A percentile compares a stretch with the other conserved stretches of the same genome.
Conservation (phyloP, 441 rosid species). For the Rhodomyrtus psidioides region DNA sequence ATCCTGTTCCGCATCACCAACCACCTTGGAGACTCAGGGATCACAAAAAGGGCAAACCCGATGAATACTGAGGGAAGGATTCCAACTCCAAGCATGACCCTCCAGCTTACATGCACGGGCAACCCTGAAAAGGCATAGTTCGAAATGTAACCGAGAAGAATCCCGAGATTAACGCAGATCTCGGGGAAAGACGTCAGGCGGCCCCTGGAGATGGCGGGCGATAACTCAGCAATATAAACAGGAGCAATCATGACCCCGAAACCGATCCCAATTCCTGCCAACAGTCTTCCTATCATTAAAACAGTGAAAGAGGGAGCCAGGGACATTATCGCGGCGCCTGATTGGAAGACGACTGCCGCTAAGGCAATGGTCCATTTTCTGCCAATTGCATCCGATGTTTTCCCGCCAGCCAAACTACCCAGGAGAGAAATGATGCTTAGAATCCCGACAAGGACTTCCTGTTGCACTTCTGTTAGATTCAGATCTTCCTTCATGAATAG, state of each 20-base stretch:
- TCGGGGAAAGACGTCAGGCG: constrained; percentile 42
- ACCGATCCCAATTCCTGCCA: constrained; percentile 7
- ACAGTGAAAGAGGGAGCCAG: constrained; percentile 3
- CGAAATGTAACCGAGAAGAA: constrained; percentile 36
- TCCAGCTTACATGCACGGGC: constrained; percentile 23
- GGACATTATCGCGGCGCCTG: background rate
- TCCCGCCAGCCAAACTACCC: constrained; percentile 14
- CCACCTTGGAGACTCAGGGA: constrained; percentile 47
- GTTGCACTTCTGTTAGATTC: constrained; percentile 4
- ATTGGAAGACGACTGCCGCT: constrained; percentile 4
- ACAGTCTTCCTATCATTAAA: constrained; percentile 8
- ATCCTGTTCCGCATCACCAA: constrained; percentile 24
- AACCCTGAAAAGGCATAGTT: constrained; percentile 32
- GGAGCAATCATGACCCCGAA: constrained; percentile 10
- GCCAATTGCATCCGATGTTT: constrained; percentile 9
- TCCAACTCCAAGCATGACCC: constrained; percentile 37
- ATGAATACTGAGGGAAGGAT: constrained; percentile 30
- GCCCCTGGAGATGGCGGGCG: constrained; percentile 25
- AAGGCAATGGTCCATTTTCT: constrained; percentile 17
- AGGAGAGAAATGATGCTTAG: constrained; percentile 11
- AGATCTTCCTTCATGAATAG: constrained; percentile 15
- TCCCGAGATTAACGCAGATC: constrained; percentile 31
- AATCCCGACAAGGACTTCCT: constrained; percentile 10
- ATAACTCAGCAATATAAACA: constrained; percentile 24
- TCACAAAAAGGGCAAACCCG: constrained; percentile 24